Base-by-base conservation (phyloP, 169 alveolate genomes). In the Theileria equi region DNA sequence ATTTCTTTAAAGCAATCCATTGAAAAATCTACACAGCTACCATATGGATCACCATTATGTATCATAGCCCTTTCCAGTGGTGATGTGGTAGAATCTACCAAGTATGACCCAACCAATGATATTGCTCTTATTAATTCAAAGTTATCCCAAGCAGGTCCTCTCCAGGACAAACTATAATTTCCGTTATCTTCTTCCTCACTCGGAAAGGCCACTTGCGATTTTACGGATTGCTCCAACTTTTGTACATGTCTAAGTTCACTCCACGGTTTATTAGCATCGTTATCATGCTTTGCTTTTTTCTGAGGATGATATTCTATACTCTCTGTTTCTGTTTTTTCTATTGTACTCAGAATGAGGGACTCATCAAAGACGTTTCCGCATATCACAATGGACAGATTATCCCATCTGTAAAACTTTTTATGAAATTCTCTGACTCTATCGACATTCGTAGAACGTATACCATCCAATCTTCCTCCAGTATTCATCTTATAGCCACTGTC, bases 141-240 rank as follows among this genome's bases (percentile, higher is more conserved):
- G 11, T 80, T 82, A 0, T 50, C 16, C 89, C 89, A 84, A 2
- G 25, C 17, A 8, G 89, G 88, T 5, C 91, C 91, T 48, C 91
- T 72, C 91, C 91, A 84, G 7, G 87, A 77, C 38, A 84, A 40
- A 13, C 74, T 74, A 36, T 69, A 70, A 16, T 55, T 66, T 0
- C 91, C 91, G 43, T 50, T 50, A 36, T 84, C 82, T 61, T 80
- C 82, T 32, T 80, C 83, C 26, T 84, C 88, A 26, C 85, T 67
- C 17, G 91, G 91, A 48, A 76, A 84, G 26, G 36, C 47, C 16
- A 76, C 70, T n/a, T 82, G 69, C 10, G 58, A 29, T 8, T 44
- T 35, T 16, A 50, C 8, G 0, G 81, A 57, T 16, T 68, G 62
- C 13, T 2, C 25, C 49, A 72, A 25, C 48, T 71, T 66, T 40